Conservation (phyloP, 202 grass and related monocot genomes). For the Carex sylvatica region DNA sequence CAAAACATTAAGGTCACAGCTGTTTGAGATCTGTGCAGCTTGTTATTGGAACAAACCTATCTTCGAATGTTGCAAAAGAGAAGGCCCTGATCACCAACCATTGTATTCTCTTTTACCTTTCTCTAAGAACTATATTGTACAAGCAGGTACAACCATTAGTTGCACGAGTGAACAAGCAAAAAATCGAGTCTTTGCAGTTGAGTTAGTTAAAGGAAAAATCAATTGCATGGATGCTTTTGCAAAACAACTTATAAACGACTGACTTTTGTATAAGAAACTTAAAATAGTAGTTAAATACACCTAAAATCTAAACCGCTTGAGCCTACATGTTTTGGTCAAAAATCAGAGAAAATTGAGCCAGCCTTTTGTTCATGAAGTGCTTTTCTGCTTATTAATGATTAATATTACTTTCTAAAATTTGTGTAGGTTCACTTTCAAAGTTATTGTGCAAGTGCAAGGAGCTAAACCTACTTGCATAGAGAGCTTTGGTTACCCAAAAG, state of each 20-base stretch:
- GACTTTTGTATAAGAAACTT: background rate
- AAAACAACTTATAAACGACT: background rate
- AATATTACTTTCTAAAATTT: conserved; percentile 12
- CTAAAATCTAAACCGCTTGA: background rate
- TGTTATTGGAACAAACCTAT: conserved; percentile 64
- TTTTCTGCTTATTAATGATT: background rate
- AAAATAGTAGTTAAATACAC: background rate
- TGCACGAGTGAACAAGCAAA: background rate
- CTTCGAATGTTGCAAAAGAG: conserved; percentile 63
- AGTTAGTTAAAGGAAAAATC: background rate
- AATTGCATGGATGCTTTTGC: background rate
- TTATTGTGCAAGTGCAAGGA: conserved; percentile 45
- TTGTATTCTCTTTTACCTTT: conserved; percentile 46
- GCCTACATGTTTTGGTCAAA: background rate
- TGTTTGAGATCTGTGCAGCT: conserved; percentile 71
- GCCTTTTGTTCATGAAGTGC: background rate
- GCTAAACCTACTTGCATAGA: conserved; percentile 38
- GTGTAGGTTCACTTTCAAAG: conserved; percentile 83
- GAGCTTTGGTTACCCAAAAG: conserved; percentile 58
- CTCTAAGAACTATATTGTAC: background rate
- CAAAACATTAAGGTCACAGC: conserved; percentile 63
- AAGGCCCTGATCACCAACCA: conserved; percentile 65
- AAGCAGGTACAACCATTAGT: background rate
- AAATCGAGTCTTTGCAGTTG: background rate
- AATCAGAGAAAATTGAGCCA: background rate